A percentile compares a stretch with the other conserved stretches of the same genome.
These are phyloP conservation scores for Asterophora lycoperdoides DNA, from an alignment of 768 basidiomycete genomes.

Conservation along the genomic window DNA sequence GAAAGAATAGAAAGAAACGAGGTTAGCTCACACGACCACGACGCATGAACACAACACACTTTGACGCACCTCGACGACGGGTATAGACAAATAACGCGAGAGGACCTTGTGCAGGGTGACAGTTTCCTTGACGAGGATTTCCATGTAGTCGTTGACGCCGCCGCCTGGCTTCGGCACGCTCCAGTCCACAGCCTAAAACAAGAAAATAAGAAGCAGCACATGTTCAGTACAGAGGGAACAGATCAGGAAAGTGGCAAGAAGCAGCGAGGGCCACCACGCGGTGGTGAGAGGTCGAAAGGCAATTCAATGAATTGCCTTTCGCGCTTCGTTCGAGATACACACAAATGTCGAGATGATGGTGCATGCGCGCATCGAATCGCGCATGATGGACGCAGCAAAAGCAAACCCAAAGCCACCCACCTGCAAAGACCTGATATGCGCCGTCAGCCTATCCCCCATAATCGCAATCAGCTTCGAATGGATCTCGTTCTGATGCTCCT, in stretches of 20 bases:
- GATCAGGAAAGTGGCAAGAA: not conserved
- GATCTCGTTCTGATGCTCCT: constrained; percentile 99
- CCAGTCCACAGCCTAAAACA: constrained; percentile 72
- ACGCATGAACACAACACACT: too few relatives aligned
- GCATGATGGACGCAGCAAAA: too few relatives aligned
- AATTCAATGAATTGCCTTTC: not conserved
- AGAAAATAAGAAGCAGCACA: too few relatives aligned
- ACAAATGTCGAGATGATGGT: too few relatives aligned
- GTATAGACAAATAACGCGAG: constrained; percentile 77
- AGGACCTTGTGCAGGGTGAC: constrained; percentile 94
- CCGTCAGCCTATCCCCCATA: constrained; percentile 90
- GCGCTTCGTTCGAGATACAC: not conserved
- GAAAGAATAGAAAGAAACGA: constrained; percentile 1
- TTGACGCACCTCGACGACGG: constrained; percentile 82
- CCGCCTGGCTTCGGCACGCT: constrained; percentile 52
- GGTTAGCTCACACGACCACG: constrained; percentile 10
- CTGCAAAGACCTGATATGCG: constrained; percentile 81
- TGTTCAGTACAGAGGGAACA: not conserved
- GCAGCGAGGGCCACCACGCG: constrained; percentile 1
- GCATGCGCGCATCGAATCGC: too few relatives aligned
- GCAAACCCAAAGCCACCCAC: constrained; percentile 30
- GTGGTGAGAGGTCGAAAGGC: not conserved
- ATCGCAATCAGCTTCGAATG: constrained; percentile 96
- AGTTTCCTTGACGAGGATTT: constrained; percentile 90
- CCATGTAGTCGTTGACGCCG: constrained; percentile 87